phyloP scores from a whole-genome alignment of 2,329 filamentous ascomycete genomes.

The Fusarium tuaranense region DNA sequence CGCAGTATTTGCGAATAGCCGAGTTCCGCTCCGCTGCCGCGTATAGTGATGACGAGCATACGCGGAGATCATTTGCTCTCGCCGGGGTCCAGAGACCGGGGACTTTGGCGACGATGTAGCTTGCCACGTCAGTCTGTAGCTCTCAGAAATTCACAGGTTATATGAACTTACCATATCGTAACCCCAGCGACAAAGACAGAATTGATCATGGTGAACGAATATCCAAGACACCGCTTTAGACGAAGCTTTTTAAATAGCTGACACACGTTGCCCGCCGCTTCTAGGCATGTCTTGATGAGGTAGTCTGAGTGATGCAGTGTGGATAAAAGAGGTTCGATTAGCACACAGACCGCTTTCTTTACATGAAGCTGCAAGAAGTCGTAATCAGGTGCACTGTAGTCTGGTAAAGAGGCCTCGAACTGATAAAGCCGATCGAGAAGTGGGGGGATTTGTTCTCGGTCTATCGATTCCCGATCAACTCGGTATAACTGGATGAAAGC shows the following conservation, averaged over 20 bases:
- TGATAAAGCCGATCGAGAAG: not conserved
- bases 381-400: not conserved
- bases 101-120: not conserved
- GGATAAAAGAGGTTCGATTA: not conserved
- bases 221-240: not conserved
- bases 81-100: not conserved
- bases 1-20: not conserved
- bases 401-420: not conserved
- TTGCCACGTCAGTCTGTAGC: not conserved
- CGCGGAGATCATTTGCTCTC: not conserved
- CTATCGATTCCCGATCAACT: not conserved
- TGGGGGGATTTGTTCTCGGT: not conserved
- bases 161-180: not conserved
- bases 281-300: not conserved
- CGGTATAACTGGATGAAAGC: not conserved
- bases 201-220: not conserved
- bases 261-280: not conserved
- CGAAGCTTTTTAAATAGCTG: not conserved
- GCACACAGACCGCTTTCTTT: not conserved
- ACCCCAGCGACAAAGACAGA: not conserved
- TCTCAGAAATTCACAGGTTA: not conserved
- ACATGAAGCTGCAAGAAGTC: not conserved
- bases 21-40: not conserved
- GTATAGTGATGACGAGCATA: not conserved
- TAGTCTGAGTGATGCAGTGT: not conserved